phyloP scores from a whole-genome alignment of 495 filamentous ascomycete genomes.

The Penicillium riverlandense region DNA sequence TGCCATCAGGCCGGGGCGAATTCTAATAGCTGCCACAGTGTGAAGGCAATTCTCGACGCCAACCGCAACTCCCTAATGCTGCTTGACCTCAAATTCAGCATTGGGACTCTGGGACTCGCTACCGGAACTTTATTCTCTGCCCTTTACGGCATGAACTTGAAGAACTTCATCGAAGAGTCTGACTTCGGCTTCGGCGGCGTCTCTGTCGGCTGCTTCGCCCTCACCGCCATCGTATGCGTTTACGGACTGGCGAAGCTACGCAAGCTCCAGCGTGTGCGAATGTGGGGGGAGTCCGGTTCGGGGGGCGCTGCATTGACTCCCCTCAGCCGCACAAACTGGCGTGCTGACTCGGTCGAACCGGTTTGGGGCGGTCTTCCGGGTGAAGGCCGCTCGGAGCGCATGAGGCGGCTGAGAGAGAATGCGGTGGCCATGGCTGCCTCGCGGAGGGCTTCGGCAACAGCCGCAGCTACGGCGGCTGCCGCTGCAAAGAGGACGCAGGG shows the following conservation, averaged over 20 bases:
- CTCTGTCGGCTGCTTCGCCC: conserved; percentile 58
- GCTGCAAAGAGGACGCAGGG: conserved; percentile 3
- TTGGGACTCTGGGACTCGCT: conserved; percentile 85
- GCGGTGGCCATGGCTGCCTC: conserved; percentile 16
- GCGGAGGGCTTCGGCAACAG: conserved; percentile 3
- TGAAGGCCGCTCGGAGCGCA: conserved; percentile 35
- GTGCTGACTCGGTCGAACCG: conserved; percentile 40
- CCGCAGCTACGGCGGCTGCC: conserved; percentile 9
- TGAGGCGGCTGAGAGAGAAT: conserved; percentile 34
- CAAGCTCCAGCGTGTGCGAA: conserved; percentile 82
- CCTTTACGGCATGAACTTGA: conserved; percentile 98
- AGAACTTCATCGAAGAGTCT: conserved; percentile 98
- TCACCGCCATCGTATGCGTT: conserved; percentile 66
- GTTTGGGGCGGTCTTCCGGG: conserved; percentile 40
- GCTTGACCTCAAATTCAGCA: conserved; percentile 91
- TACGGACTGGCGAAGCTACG: conserved; percentile 78
- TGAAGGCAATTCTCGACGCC: conserved; percentile 92
- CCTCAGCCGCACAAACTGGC: conserved; percentile 36
- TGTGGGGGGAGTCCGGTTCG: conserved; percentile 56
- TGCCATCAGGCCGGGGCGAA: not conserved
- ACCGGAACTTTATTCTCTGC: conserved; percentile 90
- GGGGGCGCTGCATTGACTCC: conserved; percentile 26
- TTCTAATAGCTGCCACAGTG: conserved; percentile 40
- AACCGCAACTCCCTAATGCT: conserved; percentile 99
- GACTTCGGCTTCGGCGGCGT: conserved; percentile 78